A percentile compares a stretch with the other conserved stretches of the same genome.
phyloP scores from a whole-genome alignment of 2,329 filamentous ascomycete genomes.

The Hypomyces rosellus region DNA sequence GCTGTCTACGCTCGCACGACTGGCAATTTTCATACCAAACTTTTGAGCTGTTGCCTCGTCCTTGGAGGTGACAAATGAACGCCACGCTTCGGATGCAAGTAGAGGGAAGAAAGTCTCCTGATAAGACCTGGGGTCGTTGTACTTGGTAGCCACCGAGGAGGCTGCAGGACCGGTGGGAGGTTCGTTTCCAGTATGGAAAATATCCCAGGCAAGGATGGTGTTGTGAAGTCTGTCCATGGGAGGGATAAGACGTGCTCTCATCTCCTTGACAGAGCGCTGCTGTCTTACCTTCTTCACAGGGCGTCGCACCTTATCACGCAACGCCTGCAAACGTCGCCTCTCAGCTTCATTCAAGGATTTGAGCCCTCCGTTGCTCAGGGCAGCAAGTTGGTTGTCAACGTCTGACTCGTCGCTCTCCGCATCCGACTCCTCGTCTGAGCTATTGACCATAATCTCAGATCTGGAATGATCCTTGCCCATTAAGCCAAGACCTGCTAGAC shows the following conservation, averaged over 20 bases:
- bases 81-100: constrained; percentile 90
- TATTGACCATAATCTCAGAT: constrained; percentile 86
- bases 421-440: constrained; percentile 67
- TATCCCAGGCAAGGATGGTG: constrained; percentile 87
- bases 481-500: constrained; percentile 63
- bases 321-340: constrained; percentile 36
- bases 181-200: constrained; percentile 82
- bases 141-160: constrained; percentile 69
- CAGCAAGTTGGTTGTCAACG: constrained; percentile 45
- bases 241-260: constrained; percentile 85
- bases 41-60: constrained; percentile 76
- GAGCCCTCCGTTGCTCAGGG: constrained; percentile 41
- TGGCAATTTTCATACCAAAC: constrained; percentile 83
- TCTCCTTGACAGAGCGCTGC: constrained; percentile 79
- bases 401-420: constrained; percentile 55
- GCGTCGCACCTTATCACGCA: constrained; percentile 53
- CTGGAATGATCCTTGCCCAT: constrained; percentile 75
- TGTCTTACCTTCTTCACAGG: constrained; percentile 82
- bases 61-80: constrained; percentile 82
- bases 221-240: constrained; percentile 81
- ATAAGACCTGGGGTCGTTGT: constrained; percentile 70
- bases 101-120: constrained; percentile 86
- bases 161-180: constrained; percentile 74
- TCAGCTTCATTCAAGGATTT: constrained; percentile 46
- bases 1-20: constrained; percentile 82